These are phyloP conservation scores for Cyberlindnera veronae DNA, from an alignment of 805 yeast species.

Conservation along the genomic window DNA sequence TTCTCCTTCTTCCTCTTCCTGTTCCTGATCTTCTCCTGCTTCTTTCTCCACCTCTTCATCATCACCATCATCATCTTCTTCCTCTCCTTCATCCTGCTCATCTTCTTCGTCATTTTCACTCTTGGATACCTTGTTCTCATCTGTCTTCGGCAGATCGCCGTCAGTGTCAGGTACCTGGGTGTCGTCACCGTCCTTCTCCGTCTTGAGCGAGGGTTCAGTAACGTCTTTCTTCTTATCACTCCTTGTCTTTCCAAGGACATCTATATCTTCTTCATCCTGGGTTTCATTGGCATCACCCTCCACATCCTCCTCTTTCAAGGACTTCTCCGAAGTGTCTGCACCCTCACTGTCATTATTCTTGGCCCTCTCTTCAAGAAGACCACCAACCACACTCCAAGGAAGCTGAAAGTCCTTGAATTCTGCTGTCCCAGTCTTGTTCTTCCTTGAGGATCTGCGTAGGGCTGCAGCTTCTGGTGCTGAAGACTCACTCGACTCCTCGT, in stretches of 20 bases:
- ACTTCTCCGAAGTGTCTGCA: background rate
- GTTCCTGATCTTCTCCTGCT: constrained; percentile 13
- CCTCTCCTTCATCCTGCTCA: constrained; percentile 3
- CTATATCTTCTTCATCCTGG: no score
- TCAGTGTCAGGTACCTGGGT: background rate
- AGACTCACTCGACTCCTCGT: constrained; percentile 18
- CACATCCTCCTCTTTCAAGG: background rate
- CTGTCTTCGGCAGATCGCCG: background rate
- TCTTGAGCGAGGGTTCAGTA: no score
- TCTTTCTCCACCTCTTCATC: constrained; percentile 8
- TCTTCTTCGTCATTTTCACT: constrained; percentile 21
- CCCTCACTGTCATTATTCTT: no score
- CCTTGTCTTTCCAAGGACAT: no score
- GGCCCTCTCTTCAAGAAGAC: constrained; percentile 8
- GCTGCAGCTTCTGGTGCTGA: constrained; percentile 3
- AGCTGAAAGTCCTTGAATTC: constrained; percentile 6
- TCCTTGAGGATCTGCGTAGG: no score
- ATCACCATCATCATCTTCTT: constrained; percentile 13
- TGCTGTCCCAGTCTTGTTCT: constrained; percentile 4
- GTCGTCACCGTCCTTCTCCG: background rate
- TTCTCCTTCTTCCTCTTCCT: constrained; percentile 14
- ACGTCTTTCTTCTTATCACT: background rate
- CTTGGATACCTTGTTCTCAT: constrained; percentile 4
- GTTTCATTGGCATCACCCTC: background rate
- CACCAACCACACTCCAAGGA: constrained; percentile 4